Conservation (phyloP, 805 yeast species). For the Peterozyma xylosa region DNA sequence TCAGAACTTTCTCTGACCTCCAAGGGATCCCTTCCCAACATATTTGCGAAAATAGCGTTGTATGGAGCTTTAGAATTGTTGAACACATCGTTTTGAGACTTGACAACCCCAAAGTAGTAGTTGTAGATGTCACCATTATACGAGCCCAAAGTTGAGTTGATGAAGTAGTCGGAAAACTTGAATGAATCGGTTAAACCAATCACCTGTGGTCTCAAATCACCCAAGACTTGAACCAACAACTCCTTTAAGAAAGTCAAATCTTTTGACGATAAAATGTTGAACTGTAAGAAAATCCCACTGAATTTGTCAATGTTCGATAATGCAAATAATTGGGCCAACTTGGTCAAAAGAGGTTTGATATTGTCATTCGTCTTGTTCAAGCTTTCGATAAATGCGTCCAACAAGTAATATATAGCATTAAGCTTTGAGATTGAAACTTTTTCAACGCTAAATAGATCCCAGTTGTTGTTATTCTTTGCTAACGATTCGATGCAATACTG, state of each 20-base stretch:
- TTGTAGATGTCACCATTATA: slow-evolving; percentile 80
- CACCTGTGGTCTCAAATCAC: slow-evolving; percentile 55
- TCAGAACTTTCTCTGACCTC: slow-evolving; percentile 24
- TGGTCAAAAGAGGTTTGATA: slow-evolving; percentile 41
- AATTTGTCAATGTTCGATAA: slow-evolving; percentile 60
- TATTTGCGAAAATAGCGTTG: slow-evolving; percentile 27
- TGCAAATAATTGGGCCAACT: slow-evolving; percentile 57
- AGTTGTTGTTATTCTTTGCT: slow-evolving; percentile 26
- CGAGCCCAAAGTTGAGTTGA: slow-evolving; percentile 77
- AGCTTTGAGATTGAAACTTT: slow-evolving; percentile 41
- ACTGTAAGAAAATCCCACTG: slow-evolving; percentile 65
- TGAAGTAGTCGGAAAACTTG: slow-evolving; percentile 69
- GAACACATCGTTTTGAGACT: slow-evolving; percentile 36
- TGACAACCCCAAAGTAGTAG: slow-evolving; percentile 58
- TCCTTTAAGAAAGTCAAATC: slow-evolving; percentile 34
- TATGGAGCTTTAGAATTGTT: slow-evolving; percentile 55
- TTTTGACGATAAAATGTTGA: slow-evolving; percentile 44
- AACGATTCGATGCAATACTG: slow-evolving; percentile 23
- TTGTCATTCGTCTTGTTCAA: slow-evolving; percentile 23
- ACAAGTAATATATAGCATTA: slow-evolving; percentile 41
- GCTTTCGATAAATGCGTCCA: slow-evolving; percentile 30
- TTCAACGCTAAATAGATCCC: slow-evolving; percentile 39
- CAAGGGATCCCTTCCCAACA: slow-evolving; percentile 29
- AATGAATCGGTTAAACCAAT: slow-evolving; percentile 81
- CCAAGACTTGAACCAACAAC: slow-evolving; percentile 37